Evolutionary conservation across 345 rosid genomes (phyloP).

Genomic region (Aethionema arabicum): DNA sequence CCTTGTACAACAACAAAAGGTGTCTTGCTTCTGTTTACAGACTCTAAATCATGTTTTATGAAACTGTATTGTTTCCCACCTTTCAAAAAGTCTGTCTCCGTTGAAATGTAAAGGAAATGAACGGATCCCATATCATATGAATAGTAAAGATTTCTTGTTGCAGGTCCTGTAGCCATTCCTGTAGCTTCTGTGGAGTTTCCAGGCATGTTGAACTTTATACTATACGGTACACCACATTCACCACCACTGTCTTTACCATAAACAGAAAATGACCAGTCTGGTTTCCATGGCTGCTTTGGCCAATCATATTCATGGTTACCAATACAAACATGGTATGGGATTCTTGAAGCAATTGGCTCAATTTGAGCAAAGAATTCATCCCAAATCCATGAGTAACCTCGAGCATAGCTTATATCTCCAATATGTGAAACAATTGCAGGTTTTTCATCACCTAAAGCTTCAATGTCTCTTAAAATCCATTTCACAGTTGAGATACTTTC

Average conservation of each 20-base stretch:
- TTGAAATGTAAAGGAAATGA: constrained; percentile 79
- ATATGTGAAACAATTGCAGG: constrained; percentile 73
- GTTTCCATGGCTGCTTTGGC: constrained; percentile 93
- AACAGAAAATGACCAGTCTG: constrained; percentile 58
- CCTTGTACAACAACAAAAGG: constrained; percentile 85
- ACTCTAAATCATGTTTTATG: constrained; percentile 70
- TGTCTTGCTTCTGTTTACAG: constrained; percentile 68
- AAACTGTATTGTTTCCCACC: constrained; percentile 76
- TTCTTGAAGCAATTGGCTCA: constrained; percentile 75
- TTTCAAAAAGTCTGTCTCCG: constrained; percentile 77
- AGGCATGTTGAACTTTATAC: constrained; percentile 86
- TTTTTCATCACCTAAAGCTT: constrained; percentile 60
- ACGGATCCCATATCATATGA: constrained; percentile 71
- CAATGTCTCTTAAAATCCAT: constrained; percentile 79
- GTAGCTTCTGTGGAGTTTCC: constrained; percentile 83
- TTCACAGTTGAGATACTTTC: constrained; percentile 79
- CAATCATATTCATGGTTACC: constrained; percentile 96
- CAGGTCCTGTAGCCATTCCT: constrained; percentile 56
- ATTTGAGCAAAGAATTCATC: constrained; percentile 76
- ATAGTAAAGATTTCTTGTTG: constrained; percentile 77
- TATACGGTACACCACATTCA: constrained; percentile 91
- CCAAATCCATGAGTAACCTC: constrained; percentile 92
- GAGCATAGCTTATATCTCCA: constrained; percentile 91
- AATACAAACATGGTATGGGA: constrained; percentile 88
- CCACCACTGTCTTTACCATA: constrained; percentile 91